A percentile compares a stretch with the other conserved stretches of the same genome.
These are phyloP conservation scores for Pseudomonodictys pantanalensis DNA, from an alignment of 495 filamentous ascomycete genomes.

Conservation along the genomic window DNA sequence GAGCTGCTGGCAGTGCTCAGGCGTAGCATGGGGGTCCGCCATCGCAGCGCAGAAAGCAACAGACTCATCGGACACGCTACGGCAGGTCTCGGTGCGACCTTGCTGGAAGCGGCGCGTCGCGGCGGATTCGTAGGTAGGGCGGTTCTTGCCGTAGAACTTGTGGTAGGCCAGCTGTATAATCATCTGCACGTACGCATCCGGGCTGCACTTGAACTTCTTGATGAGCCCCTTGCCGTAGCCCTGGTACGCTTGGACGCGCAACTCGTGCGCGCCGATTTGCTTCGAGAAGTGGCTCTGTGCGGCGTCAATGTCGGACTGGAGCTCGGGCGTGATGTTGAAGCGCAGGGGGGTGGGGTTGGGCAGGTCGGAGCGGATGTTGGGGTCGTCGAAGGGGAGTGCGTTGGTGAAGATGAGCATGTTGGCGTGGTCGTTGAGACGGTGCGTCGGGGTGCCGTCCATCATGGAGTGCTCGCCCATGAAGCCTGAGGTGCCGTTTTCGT, in stretches of 20 bases:
- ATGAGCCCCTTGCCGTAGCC: conserved; percentile 98
- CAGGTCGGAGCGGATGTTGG: conserved; percentile 73
- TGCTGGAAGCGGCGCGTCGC: conserved; percentile 91
- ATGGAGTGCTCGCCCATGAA: conserved; percentile 99
- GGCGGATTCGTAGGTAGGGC: conserved; percentile 97
- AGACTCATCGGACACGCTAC: conserved; percentile 85
- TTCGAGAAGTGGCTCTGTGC: conserved; percentile 72
- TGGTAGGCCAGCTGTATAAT: conserved; percentile 97
- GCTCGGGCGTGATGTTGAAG: conserved; percentile 71
- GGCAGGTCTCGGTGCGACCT: conserved; percentile 94
- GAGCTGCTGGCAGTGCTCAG: conserved; percentile 63
- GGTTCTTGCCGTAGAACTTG: conserved; percentile 98
- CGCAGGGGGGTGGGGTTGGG: conserved; percentile 73
- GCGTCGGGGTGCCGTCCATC: conserved; percentile 99
- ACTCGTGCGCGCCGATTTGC: conserved; percentile 82
- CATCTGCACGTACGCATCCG: conserved; percentile 98
- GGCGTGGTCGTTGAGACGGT: conserved; percentile 90
- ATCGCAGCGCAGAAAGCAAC: conserved; percentile 89
- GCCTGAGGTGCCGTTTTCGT: conserved; percentile 95
- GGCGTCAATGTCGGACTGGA: conserved; percentile 69
- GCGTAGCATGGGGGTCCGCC: conserved; percentile 59
- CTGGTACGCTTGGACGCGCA: conserved; percentile 90
- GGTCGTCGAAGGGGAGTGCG: conserved; percentile 79
- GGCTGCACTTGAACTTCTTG: conserved; percentile 99
- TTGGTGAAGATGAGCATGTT: conserved; percentile 86